Conservation (phyloP, 2,329 filamentous ascomycete species). For the Neonectria faginata region DNA sequence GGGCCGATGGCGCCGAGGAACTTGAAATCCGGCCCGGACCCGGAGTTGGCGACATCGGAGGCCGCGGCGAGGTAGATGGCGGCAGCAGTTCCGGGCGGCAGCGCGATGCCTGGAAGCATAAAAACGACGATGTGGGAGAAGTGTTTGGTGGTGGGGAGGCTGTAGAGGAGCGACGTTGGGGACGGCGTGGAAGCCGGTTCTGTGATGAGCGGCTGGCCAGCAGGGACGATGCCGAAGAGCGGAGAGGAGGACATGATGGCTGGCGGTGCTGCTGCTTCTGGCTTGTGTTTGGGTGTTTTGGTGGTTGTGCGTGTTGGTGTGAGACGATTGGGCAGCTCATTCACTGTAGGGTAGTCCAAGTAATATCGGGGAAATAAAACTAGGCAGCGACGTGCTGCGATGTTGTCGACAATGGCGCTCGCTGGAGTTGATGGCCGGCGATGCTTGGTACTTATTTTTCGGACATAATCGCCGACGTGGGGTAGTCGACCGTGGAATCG, state of each 20-base stretch:
- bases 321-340: constrained; percentile 26
- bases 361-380: not conserved
- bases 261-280: not conserved
- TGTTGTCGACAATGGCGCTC: not conserved
- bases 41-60: constrained; percentile 53
- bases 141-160: constrained; percentile 58
- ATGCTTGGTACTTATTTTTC: not conserved
- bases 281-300: not conserved
- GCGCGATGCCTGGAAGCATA: constrained; percentile 79
- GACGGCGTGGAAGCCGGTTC: constrained; percentile 65
- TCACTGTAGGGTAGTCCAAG: constrained; percentile 4
- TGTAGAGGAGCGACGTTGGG: constrained; percentile 68
- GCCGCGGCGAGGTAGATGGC: constrained; percentile 85
- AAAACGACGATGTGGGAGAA: constrained; percentile 92
- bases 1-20: constrained; percentile 91
- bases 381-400: not conserved
- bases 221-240: constrained; percentile 70
- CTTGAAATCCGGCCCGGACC: constrained; percentile 71
- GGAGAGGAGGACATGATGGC: constrained; percentile 56
- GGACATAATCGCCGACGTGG: constrained; percentile 5
- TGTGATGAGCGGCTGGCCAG: constrained; percentile 69
- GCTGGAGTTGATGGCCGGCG: not conserved
- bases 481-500: constrained; percentile 14
- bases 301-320: constrained; percentile 17
- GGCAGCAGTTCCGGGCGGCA: constrained; percentile 83